Evolutionary conservation across 768 basidiomycete species (phyloP), one percentile per base, ranked within the genome.

Genomic region (Leucosporidium yakuticum): DNA sequence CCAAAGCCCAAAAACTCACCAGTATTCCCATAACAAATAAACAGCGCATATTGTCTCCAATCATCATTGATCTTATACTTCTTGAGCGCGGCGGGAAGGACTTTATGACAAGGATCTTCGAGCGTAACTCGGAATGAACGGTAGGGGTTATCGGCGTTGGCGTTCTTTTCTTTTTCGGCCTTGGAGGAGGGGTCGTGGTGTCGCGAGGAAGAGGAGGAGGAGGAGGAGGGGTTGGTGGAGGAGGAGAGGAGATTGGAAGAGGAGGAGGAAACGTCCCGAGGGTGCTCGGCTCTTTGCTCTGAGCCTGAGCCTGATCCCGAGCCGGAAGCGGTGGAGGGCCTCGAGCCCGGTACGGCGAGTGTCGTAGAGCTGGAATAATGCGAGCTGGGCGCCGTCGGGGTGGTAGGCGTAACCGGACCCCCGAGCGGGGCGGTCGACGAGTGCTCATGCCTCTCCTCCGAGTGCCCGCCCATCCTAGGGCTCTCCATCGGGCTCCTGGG

Each of bases 31-130:
- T 95, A 97, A 75, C 95, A 98, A 69, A 99, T 98, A 80, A 99
- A 99, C 88, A 99, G 90, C 34, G 96, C 96, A 81, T 98, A 99
- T 75, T 92, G 90, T 81, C 92, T 88, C 96, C 96, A 99, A 78
- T 90, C 94, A 71, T 98, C 96, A 78, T 95, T 92, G 80, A 98
- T 98, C 77, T 91, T 93, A 79, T 99, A 99, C 79, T 98, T 98
- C 81, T 97, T 97, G 70, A 99, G 81, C 21, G 96, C 96, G 0
- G 96, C 96, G 2, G 96, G 96, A 21, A 99, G 82, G 27, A 99
- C 96, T 77, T 98, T 98, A 88, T 90, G 98, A 39, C 95, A 96
- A 0, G 96, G 96, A 77, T 99, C 96, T 63, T 98, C 95, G 65
- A 99, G 79, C 72, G 90, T 96, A 68, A 99, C 95, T 79, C 95